Evolutionary conservation across 176 grass and related monocot genomes (phyloP).

Genomic region (Calamus simplicifolius): DNA sequence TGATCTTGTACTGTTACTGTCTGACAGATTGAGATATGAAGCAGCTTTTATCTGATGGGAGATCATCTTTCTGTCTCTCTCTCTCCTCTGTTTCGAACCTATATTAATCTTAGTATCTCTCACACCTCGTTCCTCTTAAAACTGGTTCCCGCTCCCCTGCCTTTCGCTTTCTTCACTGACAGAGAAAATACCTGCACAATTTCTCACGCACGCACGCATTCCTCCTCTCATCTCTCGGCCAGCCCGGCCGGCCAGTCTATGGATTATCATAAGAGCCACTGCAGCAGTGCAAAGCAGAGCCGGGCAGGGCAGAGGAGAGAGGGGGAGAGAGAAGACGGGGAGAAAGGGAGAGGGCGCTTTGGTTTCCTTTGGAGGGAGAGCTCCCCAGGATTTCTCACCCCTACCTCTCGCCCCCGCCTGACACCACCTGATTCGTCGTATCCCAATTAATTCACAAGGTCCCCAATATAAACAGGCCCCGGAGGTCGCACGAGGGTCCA

Average conservation of each 20-base stretch:
- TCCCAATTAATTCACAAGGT: conserved; percentile 2
- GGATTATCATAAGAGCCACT: conserved; percentile 9
- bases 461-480: conserved; percentile 4
- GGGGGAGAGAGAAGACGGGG: not conserved
- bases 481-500: no score
- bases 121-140: not conserved
- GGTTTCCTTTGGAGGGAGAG: no score
- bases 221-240: not conserved
- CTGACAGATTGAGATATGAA: conserved; percentile 20
- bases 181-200: conserved; percentile 24
- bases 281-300: conserved; percentile 5
- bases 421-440: conserved; percentile 9
- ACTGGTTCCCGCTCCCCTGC: conserved; percentile 29
- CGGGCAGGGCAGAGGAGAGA: conserved; percentile 1
- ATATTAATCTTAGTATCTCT: no score
- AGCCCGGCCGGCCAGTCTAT: not conserved
- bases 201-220: conserved; percentile 47
- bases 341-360: not conserved
- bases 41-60: conserved; percentile 28
- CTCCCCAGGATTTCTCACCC: not conserved
- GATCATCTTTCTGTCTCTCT: conserved; percentile 8
- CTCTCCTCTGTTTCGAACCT: not conserved
- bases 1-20: conserved; percentile 22
- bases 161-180: not conserved
- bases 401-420: not conserved